Conservation (phyloP, 2,329 filamentous ascomycete genomes). For the Colletotrichum sp. region DNA sequence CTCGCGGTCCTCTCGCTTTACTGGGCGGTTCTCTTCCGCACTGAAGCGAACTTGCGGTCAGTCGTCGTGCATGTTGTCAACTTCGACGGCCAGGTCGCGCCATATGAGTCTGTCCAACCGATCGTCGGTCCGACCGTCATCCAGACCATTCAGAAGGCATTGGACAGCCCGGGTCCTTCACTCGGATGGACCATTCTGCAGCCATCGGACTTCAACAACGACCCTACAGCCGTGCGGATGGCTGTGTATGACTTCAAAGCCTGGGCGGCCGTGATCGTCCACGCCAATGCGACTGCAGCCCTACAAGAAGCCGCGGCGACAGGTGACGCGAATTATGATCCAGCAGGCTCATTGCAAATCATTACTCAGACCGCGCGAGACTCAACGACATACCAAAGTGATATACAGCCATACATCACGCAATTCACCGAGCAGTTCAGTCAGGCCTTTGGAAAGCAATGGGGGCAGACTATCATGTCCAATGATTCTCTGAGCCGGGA, state of each 20-base stretch:
- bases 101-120: conserved; percentile 52
- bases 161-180: conserved; percentile 39
- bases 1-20: conserved; percentile 62
- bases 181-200: conserved; percentile 56
- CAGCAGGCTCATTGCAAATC: conserved; percentile 61
- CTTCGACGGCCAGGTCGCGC: conserved; percentile 62
- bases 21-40: conserved; percentile 62
- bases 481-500: conserved; percentile 39
- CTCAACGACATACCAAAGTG: conserved; percentile 56
- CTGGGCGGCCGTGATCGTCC: conserved; percentile 67
- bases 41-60: conserved; percentile 50
- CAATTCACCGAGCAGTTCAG: conserved; percentile 51
- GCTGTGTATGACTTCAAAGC: conserved; percentile 63
- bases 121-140: conserved; percentile 62
- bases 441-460: conserved; percentile 51
- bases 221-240: conserved; percentile 60
- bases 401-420: conserved; percentile 57
- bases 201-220: conserved; percentile 57
- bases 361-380: conserved; percentile 62
- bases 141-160: conserved; percentile 46
- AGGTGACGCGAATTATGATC: conserved; percentile 65
- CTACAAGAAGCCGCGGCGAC: conserved; percentile 58
- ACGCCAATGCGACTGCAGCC: conserved; percentile 64
- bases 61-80: conserved; percentile 65
- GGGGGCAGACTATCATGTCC: conserved; percentile 43